Evolutionary conservation across 306 rosid genomes (phyloP), one percentile per base, ranked within the genome.

Genomic region (Vigna unguiculata): DNA sequence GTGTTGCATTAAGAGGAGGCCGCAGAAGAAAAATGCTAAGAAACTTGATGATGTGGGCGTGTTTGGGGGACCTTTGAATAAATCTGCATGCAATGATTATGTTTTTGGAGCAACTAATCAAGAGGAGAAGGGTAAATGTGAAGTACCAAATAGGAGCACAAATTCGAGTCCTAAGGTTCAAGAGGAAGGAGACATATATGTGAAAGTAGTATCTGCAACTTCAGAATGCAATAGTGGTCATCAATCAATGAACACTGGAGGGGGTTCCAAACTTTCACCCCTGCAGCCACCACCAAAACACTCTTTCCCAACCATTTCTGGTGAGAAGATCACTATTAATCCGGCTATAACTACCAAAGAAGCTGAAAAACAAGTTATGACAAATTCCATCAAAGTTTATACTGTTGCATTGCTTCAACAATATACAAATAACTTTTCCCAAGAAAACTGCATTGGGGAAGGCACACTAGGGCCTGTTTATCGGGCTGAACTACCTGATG

Each of bases 381-480:
- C 81, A 43, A 81, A 81, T 77, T 85, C 90, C 25, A 7, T 81
- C 63, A 72, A 76, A 63, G 82, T 73, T 49, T 92, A 83, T 79
- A 74, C 90, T 5, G 72, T 92, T 45, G 93, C 96, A 8, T 68
- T 81, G 53, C 93, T 92, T 82, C 96, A 90, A 84, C 96, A 88
- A 78, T 83, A 82, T 49, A 88, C 97, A 60, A 82, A 77, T 72
- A 90, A 90, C 78, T 92, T 92, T 84, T 87, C 91, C 19, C 88
- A 78, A 46, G 93, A 92, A 58, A 85, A 84, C 71, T 86, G 80
- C 75, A 77, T 92, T 38, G 96, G 97, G 61, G 88, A 83, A 57
- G 96, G 93, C 80, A 77, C 81, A 77, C 87, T 90, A 61, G 97
- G 96, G 34, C 79, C 90, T 54, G 86, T 92, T 77, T 92, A 90